Evolutionary conservation across 1,139 yeast genomes (phyloP), one percentile per base, ranked within the genome.

Genomic region (Barnettozyma hawaiiensis): DNA sequence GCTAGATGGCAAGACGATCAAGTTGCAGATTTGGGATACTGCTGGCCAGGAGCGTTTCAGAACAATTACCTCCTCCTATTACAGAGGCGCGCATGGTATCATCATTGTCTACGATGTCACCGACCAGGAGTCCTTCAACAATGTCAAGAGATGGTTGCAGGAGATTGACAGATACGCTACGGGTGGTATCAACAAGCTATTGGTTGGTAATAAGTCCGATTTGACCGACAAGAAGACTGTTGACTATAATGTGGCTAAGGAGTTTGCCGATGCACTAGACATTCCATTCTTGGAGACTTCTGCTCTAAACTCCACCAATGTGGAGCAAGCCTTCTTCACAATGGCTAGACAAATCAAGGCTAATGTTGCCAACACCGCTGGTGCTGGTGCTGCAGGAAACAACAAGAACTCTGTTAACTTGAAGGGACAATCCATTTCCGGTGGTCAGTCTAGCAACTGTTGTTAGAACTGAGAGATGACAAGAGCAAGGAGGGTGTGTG

Each of bases 301-400:
- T 27, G 99, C 99, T 27, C 79, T 90, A 64, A 85, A 85, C 57
- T 85, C 97, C 31, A 87, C 97, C 47, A 92, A 92, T 62, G 98
- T 92, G 55, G 98, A 94, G 66, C 97, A 92, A 67, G 97, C 98
- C 14, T 92, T 92, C 70, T 81, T 87, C 73, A 87, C 97, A 53
- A 92, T 92, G 99, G 96, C 98, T 9, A 84, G 96, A 66, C 97
- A 94, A 67, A 92, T 92, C 63, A 94, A 94, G 73, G 95, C 95
- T 52, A 89, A 90, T 62, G 86, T 90, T 87, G 87, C 96, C 52
- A 83, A 71, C 63, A 73, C 71, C 52, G 72, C 75, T 40, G 67
- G 70, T 40, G 70, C 71, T 35, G 73, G 53, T 31, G 48, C 46
- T 23, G 48, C 57, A 28, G 55, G 54, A 23, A 53, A 49, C 44